Conservation (phyloP, 805 yeast genomes). For the Zygosaccharomyces bailii region DNA sequence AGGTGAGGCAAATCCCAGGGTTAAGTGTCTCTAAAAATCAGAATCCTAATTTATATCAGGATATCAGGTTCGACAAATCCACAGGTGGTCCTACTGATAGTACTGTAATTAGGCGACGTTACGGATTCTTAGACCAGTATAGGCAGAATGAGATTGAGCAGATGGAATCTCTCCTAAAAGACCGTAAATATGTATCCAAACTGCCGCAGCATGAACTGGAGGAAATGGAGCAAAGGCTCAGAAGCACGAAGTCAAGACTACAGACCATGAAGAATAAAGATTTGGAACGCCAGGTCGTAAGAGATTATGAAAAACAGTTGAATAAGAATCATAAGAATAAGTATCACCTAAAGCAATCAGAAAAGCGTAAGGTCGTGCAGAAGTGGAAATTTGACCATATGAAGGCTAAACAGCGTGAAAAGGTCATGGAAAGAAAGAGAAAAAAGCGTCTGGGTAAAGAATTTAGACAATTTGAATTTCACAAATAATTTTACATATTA, state of each 20-base stretch:
- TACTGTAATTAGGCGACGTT: constrained; percentile 64
- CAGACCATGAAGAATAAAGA: constrained; percentile 72
- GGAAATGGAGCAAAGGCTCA: constrained; percentile 53
- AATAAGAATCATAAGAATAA: constrained; percentile 50
- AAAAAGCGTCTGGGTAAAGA: constrained; percentile 82
- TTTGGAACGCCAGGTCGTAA: constrained; percentile 61
- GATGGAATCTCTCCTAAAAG: constrained; percentile 54
- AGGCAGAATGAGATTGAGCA: constrained; percentile 67
- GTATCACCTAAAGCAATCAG: constrained; percentile 63
- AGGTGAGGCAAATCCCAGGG: constrained; percentile 73
- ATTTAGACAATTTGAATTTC: constrained; percentile 51
- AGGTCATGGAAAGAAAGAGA: constrained; percentile 82
- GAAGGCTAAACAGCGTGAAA: constrained; percentile 70
- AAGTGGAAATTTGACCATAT: constrained; percentile 73
- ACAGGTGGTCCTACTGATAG: constrained; percentile 80
- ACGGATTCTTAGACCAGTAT: constrained; percentile 82
- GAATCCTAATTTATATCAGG: constrained; percentile 52
- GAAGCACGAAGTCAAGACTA: constrained; percentile 62
- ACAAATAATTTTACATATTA: constrained; percentile 18
- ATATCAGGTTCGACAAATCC: constrained; percentile 88
- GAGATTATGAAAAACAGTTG: constrained; percentile 53
- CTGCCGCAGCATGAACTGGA: constrained; percentile 45
- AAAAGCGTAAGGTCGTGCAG: constrained; percentile 68
- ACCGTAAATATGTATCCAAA: constrained; percentile 44
- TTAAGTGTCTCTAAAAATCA: constrained; percentile 42